phyloP scores from a whole-genome alignment of 2,329 filamentous ascomycete species.

The Pseudogymnoascus sp. region DNA sequence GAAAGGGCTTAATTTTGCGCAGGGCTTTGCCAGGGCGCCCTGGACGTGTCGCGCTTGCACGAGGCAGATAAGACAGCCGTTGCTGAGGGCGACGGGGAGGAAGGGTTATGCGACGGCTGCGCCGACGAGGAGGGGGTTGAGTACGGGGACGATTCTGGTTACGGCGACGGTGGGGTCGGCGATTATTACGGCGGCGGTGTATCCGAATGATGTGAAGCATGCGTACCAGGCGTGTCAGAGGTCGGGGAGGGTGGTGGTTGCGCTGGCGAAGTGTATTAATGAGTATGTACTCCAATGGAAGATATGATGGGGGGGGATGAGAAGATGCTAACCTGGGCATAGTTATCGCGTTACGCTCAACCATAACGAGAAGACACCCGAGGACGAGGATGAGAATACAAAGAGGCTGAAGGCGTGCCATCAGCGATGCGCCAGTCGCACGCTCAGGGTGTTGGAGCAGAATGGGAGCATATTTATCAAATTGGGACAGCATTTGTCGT shows the following conservation, averaged over 20 bases:
- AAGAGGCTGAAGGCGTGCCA: slow-evolving; percentile 75
- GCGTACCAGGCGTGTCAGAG: slow-evolving; percentile 68
- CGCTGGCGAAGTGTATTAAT: slow-evolving; percentile 76
- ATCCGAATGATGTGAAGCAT: slow-evolving; percentile 66
- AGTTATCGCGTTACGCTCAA: slow-evolving; percentile 88
- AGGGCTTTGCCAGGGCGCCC: background rate
- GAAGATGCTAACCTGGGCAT: slow-evolving; percentile 10
- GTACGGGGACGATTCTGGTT: slow-evolving; percentile 16
- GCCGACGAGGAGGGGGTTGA: slow-evolving; percentile 11
- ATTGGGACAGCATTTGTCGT: slow-evolving; percentile 85
- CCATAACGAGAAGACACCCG: slow-evolving; percentile 47
- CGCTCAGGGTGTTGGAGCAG: slow-evolving; percentile 79
- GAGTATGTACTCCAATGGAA: slow-evolving; percentile 52
- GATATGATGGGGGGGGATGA: background rate
- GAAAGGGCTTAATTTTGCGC: background rate
- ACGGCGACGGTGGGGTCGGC: slow-evolving; percentile 19
- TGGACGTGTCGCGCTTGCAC: background rate
- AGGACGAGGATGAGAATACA: slow-evolving; percentile 58
- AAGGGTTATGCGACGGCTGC: slow-evolving; percentile 5
- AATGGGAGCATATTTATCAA: slow-evolving; percentile 99
- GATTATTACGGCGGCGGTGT: slow-evolving; percentile 36
- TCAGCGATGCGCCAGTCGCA: slow-evolving; percentile 83
- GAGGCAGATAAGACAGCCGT: background rate
- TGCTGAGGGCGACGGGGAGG: background rate
- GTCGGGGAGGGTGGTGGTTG: slow-evolving; percentile 68